Percentiles rank a stretch among this genome's conserved stretches.
phyloP scores from a whole-genome alignment of 1,139 yeast genomes.

The Entelexis sorbosivorans region DNA sequence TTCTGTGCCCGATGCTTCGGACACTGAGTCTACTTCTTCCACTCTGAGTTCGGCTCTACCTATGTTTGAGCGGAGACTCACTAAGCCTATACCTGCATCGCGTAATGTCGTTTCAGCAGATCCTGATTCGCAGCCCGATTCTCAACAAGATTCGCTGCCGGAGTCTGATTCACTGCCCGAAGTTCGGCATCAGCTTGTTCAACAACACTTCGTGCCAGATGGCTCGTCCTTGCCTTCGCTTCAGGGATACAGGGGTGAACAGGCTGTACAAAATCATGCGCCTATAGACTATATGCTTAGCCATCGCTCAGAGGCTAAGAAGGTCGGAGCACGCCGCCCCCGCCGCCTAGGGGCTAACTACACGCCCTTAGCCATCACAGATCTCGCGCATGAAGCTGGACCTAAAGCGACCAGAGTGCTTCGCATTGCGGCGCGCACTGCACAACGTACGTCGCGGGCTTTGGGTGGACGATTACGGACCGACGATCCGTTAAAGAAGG shows the following conservation, averaged over 20 bases:
- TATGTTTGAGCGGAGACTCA: background rate
- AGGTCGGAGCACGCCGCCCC: background rate
- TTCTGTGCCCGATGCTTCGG: background rate
- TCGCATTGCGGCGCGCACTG: conserved; percentile 22
- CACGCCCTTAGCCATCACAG: conserved; percentile 1
- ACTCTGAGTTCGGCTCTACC: background rate
- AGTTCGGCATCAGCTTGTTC: background rate
- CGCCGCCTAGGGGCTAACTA: background rate
- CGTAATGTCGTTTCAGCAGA: background rate
- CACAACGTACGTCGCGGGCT: background rate
- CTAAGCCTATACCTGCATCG: conserved; percentile 6
- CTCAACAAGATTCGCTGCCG: conserved; percentile 1
- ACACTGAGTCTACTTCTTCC: background rate
- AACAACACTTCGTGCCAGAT: background rate
- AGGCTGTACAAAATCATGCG: background rate
- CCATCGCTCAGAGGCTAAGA: background rate
- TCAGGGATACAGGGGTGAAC: background rate
- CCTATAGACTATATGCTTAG: conserved; percentile 18
- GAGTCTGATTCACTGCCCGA: background rate
- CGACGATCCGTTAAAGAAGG: conserved; percentile 8
- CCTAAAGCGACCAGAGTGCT: conserved; percentile 12
- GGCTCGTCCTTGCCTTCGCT: background rate
- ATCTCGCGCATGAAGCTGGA: conserved; percentile 13
- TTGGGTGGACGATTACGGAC: background rate
- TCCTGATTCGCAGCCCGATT: conserved; percentile 1